Base-by-base conservation (phyloP, 83 land plant genomes). In the Thuja plicata region DNA sequence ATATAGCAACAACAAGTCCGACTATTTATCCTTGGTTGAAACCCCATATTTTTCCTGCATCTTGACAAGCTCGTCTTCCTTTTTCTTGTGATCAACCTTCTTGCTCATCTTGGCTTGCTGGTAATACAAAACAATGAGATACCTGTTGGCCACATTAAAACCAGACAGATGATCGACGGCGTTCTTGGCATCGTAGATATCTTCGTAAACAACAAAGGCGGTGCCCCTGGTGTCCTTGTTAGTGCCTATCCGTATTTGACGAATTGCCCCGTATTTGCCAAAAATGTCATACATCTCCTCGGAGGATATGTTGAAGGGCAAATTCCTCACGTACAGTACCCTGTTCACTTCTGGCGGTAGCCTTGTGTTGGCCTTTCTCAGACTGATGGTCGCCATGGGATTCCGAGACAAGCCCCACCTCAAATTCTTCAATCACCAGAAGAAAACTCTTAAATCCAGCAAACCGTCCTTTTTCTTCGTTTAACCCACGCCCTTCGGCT, bases 241-340 rank as follows among this genome's bases (percentile, higher is more conserved):
- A 16, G 35, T 95, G 41, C 99, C 99, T 50, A 97, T 91, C 10
- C 99, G 95, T 86, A 97, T 97, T 94, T 97, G 99, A 19, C 99
- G 90, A 71, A 97, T 97, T 7, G 99, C 99, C 13, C 99, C 99
- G 93, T 97, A 97, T 91, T 98, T 98, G 84, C 99, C 99, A 90
- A 98, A 98, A 89, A 98, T 98, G 80, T 98, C 99, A 91, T 98
- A 98, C 99, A 98, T 98, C 93, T 98, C 99, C 93, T 98, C 99
- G 84, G 96, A 94, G 8, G 99, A 92, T 90, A 98, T 98, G 94
- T 97, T 95, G 96, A 97, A 97, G 16, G 99, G 99, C 35, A 97
- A 92, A 90, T 97, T 97, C 38, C 99, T 91, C 34, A 97, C 99
- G 92, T 96, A 97, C 38, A 97, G 94, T 32, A 97, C 98, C 13